Evolutionary conservation across 371 early-diverging fungal species (phyloP).

Genomic region (Mortierella sp.): DNA sequence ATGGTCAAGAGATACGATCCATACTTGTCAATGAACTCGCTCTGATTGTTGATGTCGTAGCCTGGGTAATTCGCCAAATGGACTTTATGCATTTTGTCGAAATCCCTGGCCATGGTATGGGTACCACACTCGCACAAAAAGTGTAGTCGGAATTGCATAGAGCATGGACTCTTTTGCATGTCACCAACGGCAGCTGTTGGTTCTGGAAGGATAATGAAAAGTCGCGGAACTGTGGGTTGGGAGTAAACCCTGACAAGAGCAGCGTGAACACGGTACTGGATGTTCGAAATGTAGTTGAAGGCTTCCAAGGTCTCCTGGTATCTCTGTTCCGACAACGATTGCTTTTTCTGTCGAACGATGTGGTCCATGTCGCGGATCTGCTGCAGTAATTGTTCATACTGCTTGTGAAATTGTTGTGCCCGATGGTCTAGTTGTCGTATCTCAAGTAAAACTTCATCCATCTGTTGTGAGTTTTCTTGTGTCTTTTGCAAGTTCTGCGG

Average conservation of each 20-base stretch:
- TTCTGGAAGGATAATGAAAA: constrained; percentile 33
- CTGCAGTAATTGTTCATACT: too few relatives aligned
- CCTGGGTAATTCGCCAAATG: constrained; percentile 13
- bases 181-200: not conserved
- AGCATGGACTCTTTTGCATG: too few relatives aligned
- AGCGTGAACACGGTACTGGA: constrained; percentile 10
- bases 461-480: too few relatives aligned
- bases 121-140: constrained; percentile 10
- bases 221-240: constrained; percentile 20
- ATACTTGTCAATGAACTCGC: constrained; percentile 8
- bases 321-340: too few relatives aligned
- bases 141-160: not conserved
- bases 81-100: not conserved
- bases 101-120: not conserved
- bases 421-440: too few relatives aligned
- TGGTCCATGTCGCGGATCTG: too few relatives aligned
- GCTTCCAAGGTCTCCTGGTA: constrained; percentile 1
- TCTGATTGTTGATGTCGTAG: not conserved
- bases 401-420: too few relatives aligned
- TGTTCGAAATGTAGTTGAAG: constrained; percentile 4
- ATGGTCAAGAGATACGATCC: constrained; percentile 5
- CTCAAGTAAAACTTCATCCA: too few relatives aligned
- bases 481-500: too few relatives aligned
- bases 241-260: constrained; percentile 13
- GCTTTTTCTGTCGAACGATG: too few relatives aligned